phyloP scores from a whole-genome alignment of 495 filamentous ascomycete genomes.

The Penicillium argentinense region DNA sequence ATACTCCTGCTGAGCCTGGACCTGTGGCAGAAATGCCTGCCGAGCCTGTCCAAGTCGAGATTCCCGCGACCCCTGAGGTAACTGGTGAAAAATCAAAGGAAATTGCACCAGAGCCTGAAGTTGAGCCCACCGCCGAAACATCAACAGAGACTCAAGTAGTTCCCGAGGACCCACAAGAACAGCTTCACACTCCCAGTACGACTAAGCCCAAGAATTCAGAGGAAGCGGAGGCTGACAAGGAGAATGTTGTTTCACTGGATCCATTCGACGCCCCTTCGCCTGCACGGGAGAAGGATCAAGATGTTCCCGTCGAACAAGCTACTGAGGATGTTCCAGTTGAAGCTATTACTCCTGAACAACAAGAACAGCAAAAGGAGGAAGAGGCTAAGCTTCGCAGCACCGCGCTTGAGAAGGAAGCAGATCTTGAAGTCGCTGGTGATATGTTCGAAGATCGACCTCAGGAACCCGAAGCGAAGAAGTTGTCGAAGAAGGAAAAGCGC shows the following conservation, averaged over 20 bases:
- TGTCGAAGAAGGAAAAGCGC: constrained; percentile 43
- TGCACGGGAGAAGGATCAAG: constrained; percentile 1
- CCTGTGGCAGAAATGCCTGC: neutral
- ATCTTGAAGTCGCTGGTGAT: constrained; percentile 8
- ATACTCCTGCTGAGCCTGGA: neutral
- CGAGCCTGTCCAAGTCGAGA: neutral
- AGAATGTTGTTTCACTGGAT: constrained; percentile 8
- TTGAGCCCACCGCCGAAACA: neutral
- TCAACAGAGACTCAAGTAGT: neutral
- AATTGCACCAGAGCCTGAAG: constrained; percentile 1
- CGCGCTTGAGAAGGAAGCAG: constrained; percentile 16
- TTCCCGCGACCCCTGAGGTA: neutral
- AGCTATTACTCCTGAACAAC: neutral
- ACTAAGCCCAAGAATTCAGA: neutral
- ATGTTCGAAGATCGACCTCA: constrained; percentile 4
- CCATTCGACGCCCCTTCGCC: constrained; percentile 7
- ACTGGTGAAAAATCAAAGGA: neutral
- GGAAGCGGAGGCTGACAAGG: neutral
- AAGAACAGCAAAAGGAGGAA: neutral
- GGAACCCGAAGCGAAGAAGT: constrained; percentile 22
- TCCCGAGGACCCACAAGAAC: neutral
- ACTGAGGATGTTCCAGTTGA: neutral
- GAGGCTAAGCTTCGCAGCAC: neutral
- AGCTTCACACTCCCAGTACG: neutral
- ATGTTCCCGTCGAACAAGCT: neutral